Base-by-base conservation (phyloP, 2,329 filamentous ascomycete species). In the Sporothrix mexicana region DNA sequence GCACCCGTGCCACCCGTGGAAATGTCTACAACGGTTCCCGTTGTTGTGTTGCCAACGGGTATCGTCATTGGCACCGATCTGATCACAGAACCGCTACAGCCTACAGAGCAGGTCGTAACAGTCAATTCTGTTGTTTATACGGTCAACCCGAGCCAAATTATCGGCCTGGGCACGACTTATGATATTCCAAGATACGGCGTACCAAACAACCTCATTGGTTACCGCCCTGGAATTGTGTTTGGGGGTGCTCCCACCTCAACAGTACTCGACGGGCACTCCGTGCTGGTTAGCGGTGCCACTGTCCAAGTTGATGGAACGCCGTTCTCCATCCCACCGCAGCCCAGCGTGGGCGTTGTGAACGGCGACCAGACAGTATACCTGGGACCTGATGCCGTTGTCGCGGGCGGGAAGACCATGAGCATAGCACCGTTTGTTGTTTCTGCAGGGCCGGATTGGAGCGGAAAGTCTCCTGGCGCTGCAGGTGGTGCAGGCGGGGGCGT, bases 41-140 rank as follows among this genome's bases (percentile, higher is more conserved):
- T 88, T 3, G 84, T 81, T 17, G 83, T 85, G 12, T 82, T 82
- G 62, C 84, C 82, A 2, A 79, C 80, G 51, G 78, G 80, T 49
- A 85, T 88, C 5, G 79, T 87, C 69, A 85, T 88, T 2, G 41
- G 41, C n/a, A 23, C 61, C 73, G 84, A 85, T 73, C 82, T 76
- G 70, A 74, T 73, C 8, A n/a, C 8, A 3, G 59, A 62, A 20
- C 15, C 8, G n/a, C 59, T 36, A 12, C 8, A 43, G 61, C 75
- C 23, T 61, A 69, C n/a, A 70, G 12, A 20, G 13, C 23, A 68
- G 57, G 77, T 78, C n/a, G 77, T 77, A 10, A 77, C 77, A 23
- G 75, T 79, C 13, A 77, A 75, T 55, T 77, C 77, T 51, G 77
- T 76, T 41, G 75, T 80, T 0, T 88, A 88, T 73, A 84, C 83